These are phyloP conservation scores for Chlorociboria aeruginascens DNA, from an alignment of 495 filamentous ascomycete genomes.

Conservation along the genomic window DNA sequence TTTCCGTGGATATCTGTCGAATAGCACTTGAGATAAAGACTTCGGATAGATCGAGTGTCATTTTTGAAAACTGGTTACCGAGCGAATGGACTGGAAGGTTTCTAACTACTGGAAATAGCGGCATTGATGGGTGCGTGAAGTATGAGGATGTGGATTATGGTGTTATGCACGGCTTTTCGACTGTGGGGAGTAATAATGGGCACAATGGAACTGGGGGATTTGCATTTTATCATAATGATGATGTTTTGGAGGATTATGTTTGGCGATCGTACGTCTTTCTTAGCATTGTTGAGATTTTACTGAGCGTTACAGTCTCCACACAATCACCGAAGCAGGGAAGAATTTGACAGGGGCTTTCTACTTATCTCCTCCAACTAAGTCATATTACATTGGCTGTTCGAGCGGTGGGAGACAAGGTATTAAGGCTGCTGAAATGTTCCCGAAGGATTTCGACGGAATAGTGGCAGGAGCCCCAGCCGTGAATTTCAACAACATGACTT, in stretches of 20 bases:
- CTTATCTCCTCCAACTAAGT: slow-evolving; percentile 18
- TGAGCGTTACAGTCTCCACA: slow-evolving; percentile 24
- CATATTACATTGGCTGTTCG: slow-evolving; percentile 47
- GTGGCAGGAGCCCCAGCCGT: slow-evolving; percentile 45
- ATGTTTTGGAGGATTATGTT: slow-evolving; percentile 34
- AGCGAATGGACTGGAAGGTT: slow-evolving; percentile 36
- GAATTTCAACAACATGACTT: slow-evolving; percentile 32
- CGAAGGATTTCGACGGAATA: slow-evolving; percentile 54
- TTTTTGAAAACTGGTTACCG: slow-evolving; percentile 48
- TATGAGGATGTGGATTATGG: slow-evolving; percentile 22
- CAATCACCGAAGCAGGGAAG: slow-evolving; percentile 33
- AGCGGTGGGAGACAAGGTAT: slow-evolving; percentile 48
- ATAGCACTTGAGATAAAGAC: slow-evolving; percentile 43
- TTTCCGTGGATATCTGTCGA: slow-evolving; percentile 41
- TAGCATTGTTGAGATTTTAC: neutral
- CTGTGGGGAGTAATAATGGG: slow-evolving; percentile 44
- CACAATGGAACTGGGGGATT: slow-evolving; percentile 41
- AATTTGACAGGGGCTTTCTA: slow-evolving; percentile 26
- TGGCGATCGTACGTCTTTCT: slow-evolving; percentile 28
- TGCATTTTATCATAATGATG: slow-evolving; percentile 37
- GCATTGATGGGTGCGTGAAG: slow-evolving; percentile 39
- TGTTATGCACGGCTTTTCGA: slow-evolving; percentile 38
- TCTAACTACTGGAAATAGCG: slow-evolving; percentile 44
- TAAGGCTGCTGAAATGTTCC: slow-evolving; percentile 38
- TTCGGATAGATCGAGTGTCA: slow-evolving; percentile 39